These are phyloP conservation scores for Diaporthe ampelina DNA, from an alignment of 2,329 filamentous ascomycete species.

Conservation along the genomic window DNA sequence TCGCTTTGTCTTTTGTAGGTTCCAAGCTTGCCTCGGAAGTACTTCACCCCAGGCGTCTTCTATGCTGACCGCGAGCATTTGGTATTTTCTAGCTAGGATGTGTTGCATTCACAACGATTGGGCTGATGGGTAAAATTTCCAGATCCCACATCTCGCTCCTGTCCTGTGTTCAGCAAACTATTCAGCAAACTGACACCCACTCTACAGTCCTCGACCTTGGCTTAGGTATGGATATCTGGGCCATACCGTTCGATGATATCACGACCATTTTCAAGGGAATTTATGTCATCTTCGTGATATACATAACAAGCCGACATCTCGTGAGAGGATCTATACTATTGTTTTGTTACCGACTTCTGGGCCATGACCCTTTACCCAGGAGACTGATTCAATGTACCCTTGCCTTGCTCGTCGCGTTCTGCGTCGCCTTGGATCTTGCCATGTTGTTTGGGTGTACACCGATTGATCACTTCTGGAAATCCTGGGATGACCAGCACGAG, in stretches of 20 bases:
- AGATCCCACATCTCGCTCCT: background rate
- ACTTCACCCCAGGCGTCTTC: no score
- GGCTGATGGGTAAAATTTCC: background rate
- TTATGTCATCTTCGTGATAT: background rate
- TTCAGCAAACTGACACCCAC: background rate
- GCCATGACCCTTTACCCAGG: background rate
- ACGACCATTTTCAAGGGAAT: slow-evolving; percentile 6
- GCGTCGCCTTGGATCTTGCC: background rate
- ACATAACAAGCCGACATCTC: slow-evolving; percentile 21
- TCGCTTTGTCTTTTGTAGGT: slow-evolving; percentile 23
- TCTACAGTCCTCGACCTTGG: background rate
- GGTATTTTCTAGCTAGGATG: background rate
- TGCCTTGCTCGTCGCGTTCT: background rate
- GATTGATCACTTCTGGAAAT: slow-evolving; percentile 5
- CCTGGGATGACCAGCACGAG: background rate
- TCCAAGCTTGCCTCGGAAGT: rapidly evolving
- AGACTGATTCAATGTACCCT: background rate
- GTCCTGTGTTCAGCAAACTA: background rate
- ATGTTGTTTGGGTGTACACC: background rate
- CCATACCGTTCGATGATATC: slow-evolving; percentile 13
- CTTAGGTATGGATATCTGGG: slow-evolving; percentile 23
- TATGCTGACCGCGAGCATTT: background rate
- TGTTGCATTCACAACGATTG: background rate
- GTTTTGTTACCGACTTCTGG: slow-evolving; percentile 12
- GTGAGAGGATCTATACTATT: slow-evolving; percentile 9